These are phyloP conservation scores for Gloeostereum incarnatum DNA, from an alignment of 768 basidiomycete genomes.

Conservation along the genomic window DNA sequence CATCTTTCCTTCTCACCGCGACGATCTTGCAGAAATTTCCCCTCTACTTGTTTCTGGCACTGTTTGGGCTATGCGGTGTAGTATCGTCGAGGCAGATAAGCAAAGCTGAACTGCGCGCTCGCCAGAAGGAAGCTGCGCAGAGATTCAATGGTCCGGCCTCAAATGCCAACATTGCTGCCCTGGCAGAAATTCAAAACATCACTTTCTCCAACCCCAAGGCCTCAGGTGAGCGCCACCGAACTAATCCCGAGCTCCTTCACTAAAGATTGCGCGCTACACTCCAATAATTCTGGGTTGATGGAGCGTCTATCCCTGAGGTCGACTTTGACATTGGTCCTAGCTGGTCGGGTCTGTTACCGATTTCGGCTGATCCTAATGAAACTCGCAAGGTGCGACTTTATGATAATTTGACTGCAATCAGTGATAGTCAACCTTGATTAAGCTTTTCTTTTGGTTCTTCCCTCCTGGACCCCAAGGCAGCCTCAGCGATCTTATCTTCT, in stretches of 20 bases:
- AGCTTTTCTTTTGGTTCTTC: conserved; percentile 85
- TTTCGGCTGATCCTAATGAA: conserved; percentile 49
- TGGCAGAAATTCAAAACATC: conserved; percentile 42
- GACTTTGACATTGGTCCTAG: conserved; percentile 69
- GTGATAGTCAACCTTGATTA: neutral
- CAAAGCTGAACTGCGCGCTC: conserved; percentile 17
- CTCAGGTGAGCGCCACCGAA: no score
- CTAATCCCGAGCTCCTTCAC: no score
- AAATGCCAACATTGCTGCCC: neutral
- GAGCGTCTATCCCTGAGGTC: conserved; percentile 54
- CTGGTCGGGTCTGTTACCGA: conserved; percentile 68
- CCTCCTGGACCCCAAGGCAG: conserved; percentile 69
- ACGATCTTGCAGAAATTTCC: no score
- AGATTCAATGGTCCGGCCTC: conserved; percentile 11
- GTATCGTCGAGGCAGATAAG: conserved; percentile 16
- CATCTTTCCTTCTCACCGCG: no score
- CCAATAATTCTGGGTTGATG: no score
- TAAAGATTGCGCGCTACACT: no score
- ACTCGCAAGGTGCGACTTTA: conserved; percentile 47
- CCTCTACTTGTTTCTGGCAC: no score
- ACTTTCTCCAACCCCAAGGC: conserved; percentile 63
- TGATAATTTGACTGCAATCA: neutral
- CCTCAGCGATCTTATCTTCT: conserved; percentile 66
- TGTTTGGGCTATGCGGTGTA: no score
- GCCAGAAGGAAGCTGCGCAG: conserved; percentile 22